phyloP scores from a whole-genome alignment of 495 filamentous ascomycete genomes.

The Lentithecium fluviatile region DNA sequence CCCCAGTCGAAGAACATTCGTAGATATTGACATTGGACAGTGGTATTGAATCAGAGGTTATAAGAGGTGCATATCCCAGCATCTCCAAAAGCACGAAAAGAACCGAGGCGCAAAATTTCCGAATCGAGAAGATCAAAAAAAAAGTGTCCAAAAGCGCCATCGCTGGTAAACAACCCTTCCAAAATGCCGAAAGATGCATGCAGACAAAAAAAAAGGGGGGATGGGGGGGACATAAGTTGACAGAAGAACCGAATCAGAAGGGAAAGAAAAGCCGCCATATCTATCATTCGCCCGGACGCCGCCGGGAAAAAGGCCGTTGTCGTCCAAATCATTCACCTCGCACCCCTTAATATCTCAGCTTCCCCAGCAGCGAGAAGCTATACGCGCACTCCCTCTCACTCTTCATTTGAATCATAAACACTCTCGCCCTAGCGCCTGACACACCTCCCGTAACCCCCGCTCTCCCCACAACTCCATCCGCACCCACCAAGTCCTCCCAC shows the following conservation, averaged over 20 bases:
- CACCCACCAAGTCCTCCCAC: slow-evolving; percentile 74
- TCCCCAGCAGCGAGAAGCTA: slow-evolving; percentile 38
- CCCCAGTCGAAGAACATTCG: too few relatives aligned
- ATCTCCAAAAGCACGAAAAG: too few relatives aligned
- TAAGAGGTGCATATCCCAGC: too few relatives aligned
- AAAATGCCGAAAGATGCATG: background rate
- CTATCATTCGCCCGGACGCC: background rate
- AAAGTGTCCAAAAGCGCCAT: background rate
- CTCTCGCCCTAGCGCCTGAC: slow-evolving; percentile 61
- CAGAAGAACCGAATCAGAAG: background rate
- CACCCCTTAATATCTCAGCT: slow-evolving; percentile 34
- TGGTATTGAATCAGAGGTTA: too few relatives aligned
- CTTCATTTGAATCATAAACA: slow-evolving; percentile 71
- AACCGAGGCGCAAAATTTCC: too few relatives aligned
- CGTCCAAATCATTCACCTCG: background rate
- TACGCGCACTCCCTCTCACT: slow-evolving; percentile 36
- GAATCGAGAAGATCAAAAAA: background rate
- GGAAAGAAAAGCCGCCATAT: background rate
- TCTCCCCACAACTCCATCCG: slow-evolving; percentile 64
- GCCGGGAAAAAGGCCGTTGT: background rate
- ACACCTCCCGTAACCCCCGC: slow-evolving; percentile 71
- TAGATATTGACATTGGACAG: too few relatives aligned
- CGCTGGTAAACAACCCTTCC: background rate
- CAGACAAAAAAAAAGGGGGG: background rate
- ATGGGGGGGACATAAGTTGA: too few relatives aligned